Conservation (phyloP, 1,139 yeast species). For the Lodderomyces metapsilosis region DNA sequence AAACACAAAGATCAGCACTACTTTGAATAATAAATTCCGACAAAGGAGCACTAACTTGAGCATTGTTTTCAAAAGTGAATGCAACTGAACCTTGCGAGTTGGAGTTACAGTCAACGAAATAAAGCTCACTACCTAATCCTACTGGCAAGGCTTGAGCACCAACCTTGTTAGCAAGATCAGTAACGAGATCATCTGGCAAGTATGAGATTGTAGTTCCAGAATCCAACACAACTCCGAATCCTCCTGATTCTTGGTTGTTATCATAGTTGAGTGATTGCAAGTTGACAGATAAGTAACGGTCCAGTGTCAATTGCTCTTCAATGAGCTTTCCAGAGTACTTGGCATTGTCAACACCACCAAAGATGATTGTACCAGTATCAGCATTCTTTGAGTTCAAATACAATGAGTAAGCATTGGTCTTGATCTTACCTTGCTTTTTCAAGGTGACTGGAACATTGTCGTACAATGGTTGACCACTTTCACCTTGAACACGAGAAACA, state of each 20-base stretch:
- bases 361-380: conserved; percentile 22
- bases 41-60: conserved; percentile 29
- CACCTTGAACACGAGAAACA: conserved; percentile 18
- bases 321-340: conserved; percentile 24
- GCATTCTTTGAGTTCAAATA: conserved; percentile 26
- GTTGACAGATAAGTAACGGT: conserved; percentile 5
- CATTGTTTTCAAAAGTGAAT: conserved; percentile 30
- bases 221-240: conserved; percentile 16
- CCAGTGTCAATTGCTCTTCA: conserved; percentile 8
- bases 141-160: conserved; percentile 17
- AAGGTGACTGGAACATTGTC: conserved; percentile 32
- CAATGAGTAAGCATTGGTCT: conserved; percentile 37
- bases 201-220: conserved; percentile 32
- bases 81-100: conserved; percentile 9
- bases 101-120: conserved; percentile 10
- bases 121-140: conserved; percentile 15
- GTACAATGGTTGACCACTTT: conserved; percentile 17
- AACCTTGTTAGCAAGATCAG: conserved; percentile 14
- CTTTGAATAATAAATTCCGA: conserved; percentile 18
- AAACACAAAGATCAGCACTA: conserved; percentile 7
- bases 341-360: conserved; percentile 30
- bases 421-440: conserved; percentile 44
- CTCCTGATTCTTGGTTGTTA: not conserved
- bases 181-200: conserved; percentile 20
- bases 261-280: conserved; percentile 7